Evolutionary conservation across 2,329 filamentous ascomycete genomes (phyloP).

Genomic region (Ophiostoma quercus): DNA sequence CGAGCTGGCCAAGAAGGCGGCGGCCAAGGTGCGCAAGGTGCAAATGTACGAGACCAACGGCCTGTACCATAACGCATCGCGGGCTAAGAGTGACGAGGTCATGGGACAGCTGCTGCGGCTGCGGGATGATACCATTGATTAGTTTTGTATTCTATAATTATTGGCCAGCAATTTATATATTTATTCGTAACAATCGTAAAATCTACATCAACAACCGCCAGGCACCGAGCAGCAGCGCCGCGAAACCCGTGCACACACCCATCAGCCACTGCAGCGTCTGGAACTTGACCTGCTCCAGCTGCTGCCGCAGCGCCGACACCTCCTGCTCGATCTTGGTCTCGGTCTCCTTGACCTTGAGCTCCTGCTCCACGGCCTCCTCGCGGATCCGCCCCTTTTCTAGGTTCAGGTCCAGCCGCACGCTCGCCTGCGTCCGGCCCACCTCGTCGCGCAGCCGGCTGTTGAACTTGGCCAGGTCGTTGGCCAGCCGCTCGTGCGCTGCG

Average conservation of each 20-base stretch:
- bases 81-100: slow-evolving; percentile 68
- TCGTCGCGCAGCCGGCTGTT: slow-evolving; percentile 87
- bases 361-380: slow-evolving; percentile 93
- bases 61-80: slow-evolving; percentile 80
- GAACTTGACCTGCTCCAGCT: slow-evolving; percentile 96
- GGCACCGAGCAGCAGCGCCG: slow-evolving; percentile 62
- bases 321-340: slow-evolving; percentile 98
- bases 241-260: slow-evolving; percentile 68
- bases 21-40: slow-evolving; percentile 65
- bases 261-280: slow-evolving; percentile 97
- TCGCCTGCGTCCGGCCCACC: slow-evolving; percentile 88
- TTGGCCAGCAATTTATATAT: not conserved
- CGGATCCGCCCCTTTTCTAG: slow-evolving; percentile 93
- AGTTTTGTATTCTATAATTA: slow-evolving; percentile 16
- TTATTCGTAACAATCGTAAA: not conserved
- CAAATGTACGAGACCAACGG: slow-evolving; percentile 81
- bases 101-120: slow-evolving; percentile 70
- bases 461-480: slow-evolving; percentile 91
- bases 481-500: slow-evolving; percentile 82
- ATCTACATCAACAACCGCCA: slow-evolving; percentile 62
- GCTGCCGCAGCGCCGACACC: slow-evolving; percentile 81
- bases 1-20: slow-evolving; percentile 67
- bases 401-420: slow-evolving; percentile 86
- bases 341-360: slow-evolving; percentile 97
- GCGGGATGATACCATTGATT: slow-evolving; percentile 63